Base-by-base conservation (phyloP, 805 yeast genomes). In the Wickerhamiella kurtzmanii region DNA sequence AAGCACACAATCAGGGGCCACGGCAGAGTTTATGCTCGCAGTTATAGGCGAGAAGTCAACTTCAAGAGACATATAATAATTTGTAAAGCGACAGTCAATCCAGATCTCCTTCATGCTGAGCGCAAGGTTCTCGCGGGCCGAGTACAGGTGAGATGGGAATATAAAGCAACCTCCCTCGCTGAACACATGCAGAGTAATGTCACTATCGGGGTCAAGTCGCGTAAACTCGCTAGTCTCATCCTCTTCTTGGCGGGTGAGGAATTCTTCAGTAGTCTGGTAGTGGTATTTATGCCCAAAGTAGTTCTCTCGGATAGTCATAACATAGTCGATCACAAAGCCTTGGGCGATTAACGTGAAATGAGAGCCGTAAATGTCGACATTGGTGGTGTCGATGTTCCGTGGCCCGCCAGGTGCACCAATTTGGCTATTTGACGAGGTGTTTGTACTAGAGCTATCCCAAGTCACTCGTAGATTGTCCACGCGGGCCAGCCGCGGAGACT, bases 21-120 rank as follows among this genome's bases (percentile, higher is more conserved):
- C 22, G 2, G 42, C 44, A 19, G 35, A 35, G 11, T 54, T 44
- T 4, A 56, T 40, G 32, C 58, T 54, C 0, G 75, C 76, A 3
- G 57, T 60, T 2, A 79, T 60, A 0, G 88, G 85, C 11, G 82
- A 70, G 37, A 79, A 68, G 53, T 83, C 77, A 1, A 81, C 82
- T 57, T 86, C 89, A 50, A 89, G 60, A 58, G 89, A 66, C 96
- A 92, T 88, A 59, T 89, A 92, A 62, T 82, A 92, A 56, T 86
- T 83, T 16, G 89, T 81, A 63, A 86, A 82, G 47, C 97, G 68
- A n/a, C 85, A 68, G 59, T 87, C 96, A 22, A 84, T 73, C 51
- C 79, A 85, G 39, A 88, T 66, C 17, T 72, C 68, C 19, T 79
- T 78, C 55, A 86, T 79, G 37, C 71, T 70, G 1, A 88, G 59